These are phyloP conservation scores for Vachellia collinsii DNA, from an alignment of 306 rosid species.

Conservation along the genomic window DNA sequence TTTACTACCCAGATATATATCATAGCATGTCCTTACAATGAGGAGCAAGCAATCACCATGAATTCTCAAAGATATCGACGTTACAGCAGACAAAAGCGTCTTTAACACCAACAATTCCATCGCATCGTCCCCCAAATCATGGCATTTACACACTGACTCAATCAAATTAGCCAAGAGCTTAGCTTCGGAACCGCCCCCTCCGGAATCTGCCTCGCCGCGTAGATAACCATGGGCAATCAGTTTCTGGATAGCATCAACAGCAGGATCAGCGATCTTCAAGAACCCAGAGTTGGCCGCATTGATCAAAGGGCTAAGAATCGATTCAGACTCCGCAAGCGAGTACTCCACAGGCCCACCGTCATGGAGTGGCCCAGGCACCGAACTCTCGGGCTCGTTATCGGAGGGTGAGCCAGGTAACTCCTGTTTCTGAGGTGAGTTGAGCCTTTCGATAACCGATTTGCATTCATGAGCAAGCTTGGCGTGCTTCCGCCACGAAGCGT, in stretches of 20 bases:
- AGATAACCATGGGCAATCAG: conserved; percentile 82
- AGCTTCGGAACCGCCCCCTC: conserved; percentile 63
- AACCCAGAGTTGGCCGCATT: conserved; percentile 79
- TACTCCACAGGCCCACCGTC: conserved; percentile 81
- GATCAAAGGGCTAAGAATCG: conserved; percentile 81
- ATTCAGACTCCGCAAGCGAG: conserved; percentile 78
- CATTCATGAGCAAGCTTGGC: conserved; percentile 88
- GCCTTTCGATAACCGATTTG: conserved; percentile 83
- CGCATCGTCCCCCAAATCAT: conserved; percentile 81
- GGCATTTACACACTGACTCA: conserved; percentile 93
- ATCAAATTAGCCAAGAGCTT: conserved; percentile 73
- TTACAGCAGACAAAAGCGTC: conserved; percentile 89
- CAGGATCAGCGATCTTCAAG: conserved; percentile 93
- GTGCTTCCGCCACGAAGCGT: conserved; percentile 97
- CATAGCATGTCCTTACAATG: conserved; percentile 93
- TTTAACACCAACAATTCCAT: conserved; percentile 82
- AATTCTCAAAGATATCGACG: conserved; percentile 86
- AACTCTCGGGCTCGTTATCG: conserved; percentile 57
- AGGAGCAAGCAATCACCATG: conserved; percentile 94
- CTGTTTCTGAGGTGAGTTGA: conserved; percentile 46
- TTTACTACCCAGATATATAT: conserved; percentile 82
- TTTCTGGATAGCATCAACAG: conserved; percentile 94
- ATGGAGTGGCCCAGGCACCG: conserved; percentile 81
- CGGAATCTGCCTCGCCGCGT: conserved; percentile 90
- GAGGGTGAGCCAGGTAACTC: conserved; percentile 41